Percentiles rank a stretch among this genome's conserved stretches.
phyloP scores from a whole-genome alignment of 2,329 filamentous ascomycete genomes.

The Lasiodiplodia citricola region DNA sequence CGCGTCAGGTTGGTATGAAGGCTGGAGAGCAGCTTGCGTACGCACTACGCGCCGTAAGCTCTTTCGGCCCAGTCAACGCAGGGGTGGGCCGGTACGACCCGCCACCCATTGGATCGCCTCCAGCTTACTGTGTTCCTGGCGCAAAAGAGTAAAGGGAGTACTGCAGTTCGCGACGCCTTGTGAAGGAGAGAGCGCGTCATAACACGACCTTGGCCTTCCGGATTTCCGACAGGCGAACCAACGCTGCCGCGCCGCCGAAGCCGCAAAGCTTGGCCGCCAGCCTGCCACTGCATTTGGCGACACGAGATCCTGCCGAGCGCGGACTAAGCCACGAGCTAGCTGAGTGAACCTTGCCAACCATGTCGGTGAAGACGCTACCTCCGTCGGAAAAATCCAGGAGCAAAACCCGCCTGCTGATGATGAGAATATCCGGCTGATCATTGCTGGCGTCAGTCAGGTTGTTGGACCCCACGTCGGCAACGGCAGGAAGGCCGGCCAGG shows the following conservation, averaged over 20 bases:
- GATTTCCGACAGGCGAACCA: neutral
- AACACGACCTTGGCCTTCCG: neutral
- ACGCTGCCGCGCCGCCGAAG: neutral
- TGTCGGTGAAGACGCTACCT: neutral
- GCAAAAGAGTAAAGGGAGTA: neutral
- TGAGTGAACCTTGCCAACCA: neutral
- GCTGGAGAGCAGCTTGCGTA: conserved; percentile 19
- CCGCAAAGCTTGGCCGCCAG: conserved; percentile 16
- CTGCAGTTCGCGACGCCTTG: neutral
- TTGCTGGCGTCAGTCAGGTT: too few relatives aligned
- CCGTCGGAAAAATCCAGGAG: neutral
- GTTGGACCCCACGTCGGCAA: neutral
- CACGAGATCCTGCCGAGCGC: neutral
- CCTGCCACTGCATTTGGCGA: neutral
- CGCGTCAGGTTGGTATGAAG: conserved; percentile 15
- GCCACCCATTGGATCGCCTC: neutral
- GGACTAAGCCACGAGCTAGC: neutral
- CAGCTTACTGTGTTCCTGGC: conserved; percentile 4
- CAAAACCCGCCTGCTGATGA: neutral
- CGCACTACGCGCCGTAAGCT: conserved; percentile 13
- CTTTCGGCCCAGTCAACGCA: conserved; percentile 10
- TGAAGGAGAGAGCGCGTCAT: conserved; percentile 7
- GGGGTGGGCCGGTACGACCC: conserved; percentile 2
- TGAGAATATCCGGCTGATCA: neutral
- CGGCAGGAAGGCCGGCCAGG: neutral